These are phyloP conservation scores for Suaeda aralocaspica DNA, from an alignment of 148 eudicot species.

Conservation along the genomic window DNA sequence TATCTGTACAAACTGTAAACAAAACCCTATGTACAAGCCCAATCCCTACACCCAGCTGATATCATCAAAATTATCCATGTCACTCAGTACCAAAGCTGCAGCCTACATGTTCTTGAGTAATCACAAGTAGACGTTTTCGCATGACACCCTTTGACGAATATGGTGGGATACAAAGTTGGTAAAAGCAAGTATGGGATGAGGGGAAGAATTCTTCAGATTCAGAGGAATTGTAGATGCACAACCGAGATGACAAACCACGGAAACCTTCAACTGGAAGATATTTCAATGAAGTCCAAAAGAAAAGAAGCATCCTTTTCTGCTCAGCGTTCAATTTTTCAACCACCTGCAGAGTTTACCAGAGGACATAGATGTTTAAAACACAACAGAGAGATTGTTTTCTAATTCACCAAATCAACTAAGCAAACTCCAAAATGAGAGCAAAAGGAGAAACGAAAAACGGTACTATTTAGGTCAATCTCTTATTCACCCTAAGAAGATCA, in stretches of 20 bases:
- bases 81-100: constrained; percentile 92
- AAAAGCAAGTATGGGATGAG: constrained; percentile 91
- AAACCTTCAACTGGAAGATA: constrained; percentile 82
- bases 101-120: constrained; percentile 80
- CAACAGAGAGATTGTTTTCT: background rate
- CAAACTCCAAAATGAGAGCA: background rate
- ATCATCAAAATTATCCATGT: constrained; percentile 9
- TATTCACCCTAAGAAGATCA: background rate
- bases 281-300: constrained; percentile 93
- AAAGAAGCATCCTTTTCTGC: constrained; percentile 73
- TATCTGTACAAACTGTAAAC: constrained; percentile 19
- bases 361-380: background rate
- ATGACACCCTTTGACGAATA: constrained; percentile 47
- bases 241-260: constrained; percentile 66
- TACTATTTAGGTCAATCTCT: background rate
- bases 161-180: constrained; percentile 59
- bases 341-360: constrained; percentile 37
- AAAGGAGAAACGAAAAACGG: background rate
- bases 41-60: background rate
- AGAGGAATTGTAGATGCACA: constrained; percentile 48
- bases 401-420: background rate
- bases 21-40: constrained; percentile 24
- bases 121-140: constrained; percentile 53
- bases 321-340: constrained; percentile 53
- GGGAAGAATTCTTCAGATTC: constrained; percentile 58